Percentiles rank a stretch among this genome's conserved stretches.
These are phyloP conservation scores for Cercospora sp. DNA, from an alignment of 2,329 filamentous ascomycete genomes.

Conservation along the genomic window DNA sequence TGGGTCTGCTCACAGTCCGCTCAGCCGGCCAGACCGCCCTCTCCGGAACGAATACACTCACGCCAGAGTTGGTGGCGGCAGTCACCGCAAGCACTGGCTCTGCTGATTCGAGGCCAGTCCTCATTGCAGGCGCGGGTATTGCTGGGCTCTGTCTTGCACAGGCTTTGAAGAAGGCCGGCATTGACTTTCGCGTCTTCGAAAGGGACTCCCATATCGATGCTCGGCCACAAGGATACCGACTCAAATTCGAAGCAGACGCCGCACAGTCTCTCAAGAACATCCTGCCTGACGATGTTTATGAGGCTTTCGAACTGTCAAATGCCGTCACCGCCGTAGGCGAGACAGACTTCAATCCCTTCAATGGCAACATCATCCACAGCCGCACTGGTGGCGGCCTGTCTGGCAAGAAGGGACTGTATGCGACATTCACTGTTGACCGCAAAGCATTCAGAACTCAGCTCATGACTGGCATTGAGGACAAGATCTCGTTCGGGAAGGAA, in stretches of 20 bases:
- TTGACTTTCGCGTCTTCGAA: constrained; percentile 28
- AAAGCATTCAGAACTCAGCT: constrained; percentile 24
- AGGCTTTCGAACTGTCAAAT: constrained; percentile 25
- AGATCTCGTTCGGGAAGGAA: constrained; percentile 26
- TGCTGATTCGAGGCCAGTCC: constrained; percentile 11
- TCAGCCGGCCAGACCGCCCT: not conserved
- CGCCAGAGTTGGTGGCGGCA: not conserved
- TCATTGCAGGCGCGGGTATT: constrained; percentile 30
- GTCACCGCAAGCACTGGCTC: not conserved
- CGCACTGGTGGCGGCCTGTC: constrained; percentile 23
- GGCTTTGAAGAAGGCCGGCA: constrained; percentile 25
- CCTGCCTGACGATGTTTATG: constrained; percentile 24
- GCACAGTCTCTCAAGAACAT: constrained; percentile 24
- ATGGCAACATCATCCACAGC: constrained; percentile 24
- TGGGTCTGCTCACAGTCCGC: constrained; percentile 22
- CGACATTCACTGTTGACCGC: constrained; percentile 27
- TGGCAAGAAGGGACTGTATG: constrained; percentile 19
- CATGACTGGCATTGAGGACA: constrained; percentile 27
- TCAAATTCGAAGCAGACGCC: constrained; percentile 28
- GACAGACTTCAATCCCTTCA: constrained; percentile 28
- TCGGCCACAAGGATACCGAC: constrained; percentile 29
- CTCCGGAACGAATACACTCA: not conserved
- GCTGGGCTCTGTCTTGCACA: constrained; percentile 30
- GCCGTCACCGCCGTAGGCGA: constrained; percentile 24
- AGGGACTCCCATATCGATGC: constrained; percentile 24